phyloP scores from a whole-genome alignment of 1,284 basidiomycete genomes.

The Ceratobasidium sp. region DNA sequence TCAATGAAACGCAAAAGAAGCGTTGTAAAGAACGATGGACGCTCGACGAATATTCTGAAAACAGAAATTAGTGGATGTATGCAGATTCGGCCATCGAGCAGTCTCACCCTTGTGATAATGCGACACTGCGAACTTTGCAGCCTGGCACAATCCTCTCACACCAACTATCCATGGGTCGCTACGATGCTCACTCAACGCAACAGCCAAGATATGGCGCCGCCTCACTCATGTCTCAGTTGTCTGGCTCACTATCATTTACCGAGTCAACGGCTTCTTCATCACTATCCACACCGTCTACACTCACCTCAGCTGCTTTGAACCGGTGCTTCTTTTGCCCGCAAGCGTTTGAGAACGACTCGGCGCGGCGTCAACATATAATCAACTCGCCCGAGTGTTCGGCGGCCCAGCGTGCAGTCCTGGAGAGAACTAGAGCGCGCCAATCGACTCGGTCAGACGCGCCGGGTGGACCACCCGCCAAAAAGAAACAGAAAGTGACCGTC shows the following conservation, averaged over 20 bases:
- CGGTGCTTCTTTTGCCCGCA: slow-evolving; percentile 1
- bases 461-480: neutral
- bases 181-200: too few species aligned
- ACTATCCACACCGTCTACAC: neutral
- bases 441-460: neutral
- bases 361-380: neutral
- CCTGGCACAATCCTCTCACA: too few species aligned
- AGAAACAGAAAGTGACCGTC: neutral
- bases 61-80: too few species aligned
- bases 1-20: too few species aligned
- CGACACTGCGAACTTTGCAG: too few species aligned
- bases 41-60: too few species aligned
- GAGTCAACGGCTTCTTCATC: too few species aligned
- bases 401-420: neutral
- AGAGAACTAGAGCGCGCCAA: neutral
- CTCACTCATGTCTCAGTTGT: neutral
- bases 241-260: neutral
- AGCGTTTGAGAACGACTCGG: neutral
- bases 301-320: neutral
- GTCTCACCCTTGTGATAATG: too few species aligned
- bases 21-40: too few species aligned
- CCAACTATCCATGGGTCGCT: too few species aligned
- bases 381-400: neutral
- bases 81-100: too few species aligned
- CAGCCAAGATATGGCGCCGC: too few species aligned